Base-by-base conservation (phyloP, 2,329 filamentous ascomycete species). In the Apiospora malaysiana region DNA sequence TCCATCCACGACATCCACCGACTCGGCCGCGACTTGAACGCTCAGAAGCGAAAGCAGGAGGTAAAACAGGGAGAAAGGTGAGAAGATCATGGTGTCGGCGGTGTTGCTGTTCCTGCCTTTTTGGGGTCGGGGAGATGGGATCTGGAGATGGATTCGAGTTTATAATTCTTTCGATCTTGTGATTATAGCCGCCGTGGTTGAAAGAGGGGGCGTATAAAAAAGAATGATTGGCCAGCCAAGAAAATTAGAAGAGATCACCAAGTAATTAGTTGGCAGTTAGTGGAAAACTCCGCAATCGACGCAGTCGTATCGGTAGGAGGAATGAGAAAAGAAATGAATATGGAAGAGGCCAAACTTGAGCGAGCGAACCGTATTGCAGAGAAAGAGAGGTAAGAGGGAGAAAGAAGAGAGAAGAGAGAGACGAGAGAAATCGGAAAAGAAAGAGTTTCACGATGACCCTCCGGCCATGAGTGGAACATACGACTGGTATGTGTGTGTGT, bases 211-310 rank as follows among this genome's bases (percentile, higher is more conserved):
- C 65, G 65, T 67, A 27, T 45, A 45, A 43, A 27, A 25, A 45
- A 67, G 65, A 32, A 46, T 63, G 46, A 51, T 68, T 68, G 67
- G 67, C 67, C 67, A 68, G 67, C 67, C 67, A 68, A 68, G 67
- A 23, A 25, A 67, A 67, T 45, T 67, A 67, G 65, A 67, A 46
- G 25, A 66, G 65, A 46, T 67, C 40, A 68, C 66, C 25, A 68
- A 68, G 18, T 14, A 27, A 68, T 68, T 51, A 68, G 37, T 49
- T 68, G 43, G 46, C 46, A 51, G 47, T 49, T 49, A 68, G n/a
- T 49, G 66, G 43, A 68, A 68, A 37, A 56, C 45, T 49, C n/a
- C 45, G 46, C 67, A 56, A 68, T 51, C 67, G 67, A 68, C 67
- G 16, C 67, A 68, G 67, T 68, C 67, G 46, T 46, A 25, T 68